Evolutionary conservation across 2,329 filamentous ascomycete species (phyloP), one percentile per base, ranked within the genome.

Genomic region (Hypoxylon sp.): DNA sequence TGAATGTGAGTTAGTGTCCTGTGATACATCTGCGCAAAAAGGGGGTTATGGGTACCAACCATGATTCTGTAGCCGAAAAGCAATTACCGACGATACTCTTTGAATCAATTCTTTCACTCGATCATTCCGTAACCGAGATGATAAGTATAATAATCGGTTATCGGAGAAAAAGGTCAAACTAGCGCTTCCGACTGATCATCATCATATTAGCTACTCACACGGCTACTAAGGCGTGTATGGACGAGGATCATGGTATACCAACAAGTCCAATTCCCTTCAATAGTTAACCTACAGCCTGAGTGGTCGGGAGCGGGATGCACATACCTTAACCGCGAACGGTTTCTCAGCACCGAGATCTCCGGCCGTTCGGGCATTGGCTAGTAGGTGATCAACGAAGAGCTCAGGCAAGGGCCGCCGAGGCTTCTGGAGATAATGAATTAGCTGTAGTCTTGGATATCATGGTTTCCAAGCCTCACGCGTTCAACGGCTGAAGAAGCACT

Each of bases 161-260:
- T 73, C 64, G 1, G 63, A 65, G 34, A 66, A 67, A 36, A 67
- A 65, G 2, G 62, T 67, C 8, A 70, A 46, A 12, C 57, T 67
- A 43, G 63, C 59, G 26, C 60, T 61, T 17, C 60, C 61, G 5
- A 60, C 66, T 67, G 44, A n/a, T 17, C 15, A 27, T 8, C 41
- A 31, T 42, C 23, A 43, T 9, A 17, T 43, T 7, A 47, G 32
- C 13, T 23, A 48, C 4, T 21, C 31, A 13, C 20, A 40, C 23
- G n/a, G 6, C 13, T 43, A 9, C 12, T 19, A 34, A 20, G 5
- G 30, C 11, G 8, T n/a, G 30, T 26, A n/a, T n/a, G n/a, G n/a
- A n/a, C n/a, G n/a, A n/a, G n/a, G 16, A 29, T 26, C 12, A 27
- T n/a, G 11, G 37, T 51, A 32, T 57, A 56, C 65, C 62, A 36